Percentiles rank a stretch among this genome's conserved stretches.
Conservation (phyloP, 2,329 filamentous ascomycete genomes). For the Emergomyces orientalis region DNA sequence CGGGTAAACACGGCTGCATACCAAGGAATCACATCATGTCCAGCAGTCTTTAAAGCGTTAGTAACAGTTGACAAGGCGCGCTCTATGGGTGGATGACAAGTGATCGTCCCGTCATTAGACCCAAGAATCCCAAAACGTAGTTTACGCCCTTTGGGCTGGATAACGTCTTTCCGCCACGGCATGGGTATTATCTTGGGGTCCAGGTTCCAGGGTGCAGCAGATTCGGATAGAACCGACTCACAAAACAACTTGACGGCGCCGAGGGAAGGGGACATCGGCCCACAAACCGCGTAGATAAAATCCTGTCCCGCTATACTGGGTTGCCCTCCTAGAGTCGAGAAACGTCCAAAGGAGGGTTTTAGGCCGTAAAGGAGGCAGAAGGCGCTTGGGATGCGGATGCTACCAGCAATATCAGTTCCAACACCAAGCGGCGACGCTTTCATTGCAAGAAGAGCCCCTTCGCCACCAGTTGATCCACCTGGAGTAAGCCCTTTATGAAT, state of each 20-base stretch:
- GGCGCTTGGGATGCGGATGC: constrained; percentile 31
- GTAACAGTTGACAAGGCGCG: constrained; percentile 28
- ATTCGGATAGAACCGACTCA: constrained; percentile 27
- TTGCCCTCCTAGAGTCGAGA: constrained; percentile 29
- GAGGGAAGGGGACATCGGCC: constrained; percentile 31
- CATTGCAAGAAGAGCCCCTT: constrained; percentile 28
- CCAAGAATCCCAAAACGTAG: constrained; percentile 32
- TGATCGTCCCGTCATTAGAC: constrained; percentile 28
- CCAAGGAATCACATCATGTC: constrained; percentile 32
- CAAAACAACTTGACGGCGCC: constrained; percentile 29
- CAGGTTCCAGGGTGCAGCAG: constrained; percentile 28
- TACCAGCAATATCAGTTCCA: constrained; percentile 36
- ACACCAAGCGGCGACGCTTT: constrained; percentile 25
- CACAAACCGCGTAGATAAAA: constrained; percentile 32
- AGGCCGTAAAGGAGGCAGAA: constrained; percentile 33
- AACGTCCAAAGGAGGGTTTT: constrained; percentile 33
- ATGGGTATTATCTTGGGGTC: constrained; percentile 33
- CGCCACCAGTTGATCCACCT: constrained; percentile 31
- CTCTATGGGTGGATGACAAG: constrained; percentile 31
- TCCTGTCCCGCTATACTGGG: constrained; percentile 33
- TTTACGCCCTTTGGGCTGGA: constrained; percentile 28
- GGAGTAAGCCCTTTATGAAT: constrained; percentile 27
- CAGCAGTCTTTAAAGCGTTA: constrained; percentile 26
- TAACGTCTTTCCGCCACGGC: constrained; percentile 30
- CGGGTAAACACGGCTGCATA: constrained; percentile 1